Percentiles rank a stretch among this genome's conserved stretches.
Evolutionary conservation across 208 protist genomes (phyloP).

Genomic region (Acanthamoeba rhysodes): DNA sequence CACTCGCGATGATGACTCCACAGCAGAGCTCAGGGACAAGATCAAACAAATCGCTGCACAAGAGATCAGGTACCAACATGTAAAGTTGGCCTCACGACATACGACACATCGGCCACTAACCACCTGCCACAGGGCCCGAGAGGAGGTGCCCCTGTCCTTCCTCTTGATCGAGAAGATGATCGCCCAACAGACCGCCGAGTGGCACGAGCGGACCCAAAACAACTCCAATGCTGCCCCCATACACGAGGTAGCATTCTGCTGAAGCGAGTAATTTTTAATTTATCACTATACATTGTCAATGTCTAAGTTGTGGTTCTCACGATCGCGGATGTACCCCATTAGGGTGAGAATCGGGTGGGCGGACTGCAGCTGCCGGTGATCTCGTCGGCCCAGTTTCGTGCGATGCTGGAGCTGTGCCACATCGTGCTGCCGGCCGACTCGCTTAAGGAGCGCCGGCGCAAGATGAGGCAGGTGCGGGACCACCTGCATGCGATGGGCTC

Average conservation of each 20-base stretch:
- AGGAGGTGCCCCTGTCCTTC: background rate
- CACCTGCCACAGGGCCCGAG: background rate
- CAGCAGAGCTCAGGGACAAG: background rate
- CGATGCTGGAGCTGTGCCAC: background rate
- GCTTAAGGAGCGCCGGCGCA: background rate
- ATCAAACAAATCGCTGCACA: background rate
- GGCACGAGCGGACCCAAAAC: background rate
- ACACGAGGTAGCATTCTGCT: background rate
- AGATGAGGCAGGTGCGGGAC: background rate
- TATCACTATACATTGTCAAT: too few relatives aligned
- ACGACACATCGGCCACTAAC: background rate
- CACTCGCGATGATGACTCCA: background rate
- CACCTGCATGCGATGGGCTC: background rate
- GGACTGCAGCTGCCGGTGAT: background rate
- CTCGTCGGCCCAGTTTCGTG: background rate
- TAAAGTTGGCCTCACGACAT: background rate
- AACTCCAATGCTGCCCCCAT: background rate
- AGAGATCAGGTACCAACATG: background rate
- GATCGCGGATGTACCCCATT: too few relatives aligned
- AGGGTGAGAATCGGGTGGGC: background rate
- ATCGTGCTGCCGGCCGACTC: background rate
- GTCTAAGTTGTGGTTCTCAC: too few relatives aligned
- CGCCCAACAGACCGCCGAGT: slow-evolving; percentile 5
- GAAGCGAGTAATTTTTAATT: too few relatives aligned
- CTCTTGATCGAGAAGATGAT: background rate